Base-by-base conservation (phyloP, 2,329 filamentous ascomycete genomes). In the Epichloe baconii region DNA sequence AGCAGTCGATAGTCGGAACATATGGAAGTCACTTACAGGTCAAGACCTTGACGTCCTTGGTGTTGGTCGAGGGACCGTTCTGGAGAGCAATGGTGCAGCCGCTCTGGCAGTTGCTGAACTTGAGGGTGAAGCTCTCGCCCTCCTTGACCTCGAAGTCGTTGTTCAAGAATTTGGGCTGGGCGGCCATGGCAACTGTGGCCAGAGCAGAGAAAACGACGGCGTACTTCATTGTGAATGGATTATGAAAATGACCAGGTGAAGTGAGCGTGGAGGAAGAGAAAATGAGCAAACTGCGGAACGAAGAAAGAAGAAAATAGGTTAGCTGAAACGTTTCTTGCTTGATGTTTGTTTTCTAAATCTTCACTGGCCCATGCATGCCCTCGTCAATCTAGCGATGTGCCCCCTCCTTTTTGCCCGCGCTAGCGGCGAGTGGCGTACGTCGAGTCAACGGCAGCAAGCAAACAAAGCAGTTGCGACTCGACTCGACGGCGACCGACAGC, bases 81-180 rank as follows among this genome's bases (percentile, higher is more conserved):
- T 67, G 58, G 50, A 69, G 59, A 38, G 48, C 26, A 31, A 69
- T 68, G 55, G 62, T 66, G 63, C 67, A 69, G 54, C 62, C 62
- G 34, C 14, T 19, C 2, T 58, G 56, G 43, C 67, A 69, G 44
- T 63, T 64, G 14, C 53, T 42, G 59, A 55, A 68, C 35, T 53
- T 57, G 55, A 69, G 58, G 46, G 58, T 62, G 59, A 65, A 69
- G 19, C 59, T 56, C 59, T 62, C 11, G 54, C 62, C 64, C 56
- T 64, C 55, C 5, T 50, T 23, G 35, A 67, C 54, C 2, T 58
- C 40, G 52, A 63, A 67, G 4, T 53, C 34, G 31, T 49, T 54
- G 65, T 69, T 69, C 58, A 58, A 55, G 59, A 69, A 61, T 19
- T 46, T 31, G 47, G 66, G 66, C 55, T 58, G 47, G 44, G 64